Base-by-base conservation (phyloP, 2,329 filamentous ascomycete species). In the Aphanoascus verrucosus region DNA sequence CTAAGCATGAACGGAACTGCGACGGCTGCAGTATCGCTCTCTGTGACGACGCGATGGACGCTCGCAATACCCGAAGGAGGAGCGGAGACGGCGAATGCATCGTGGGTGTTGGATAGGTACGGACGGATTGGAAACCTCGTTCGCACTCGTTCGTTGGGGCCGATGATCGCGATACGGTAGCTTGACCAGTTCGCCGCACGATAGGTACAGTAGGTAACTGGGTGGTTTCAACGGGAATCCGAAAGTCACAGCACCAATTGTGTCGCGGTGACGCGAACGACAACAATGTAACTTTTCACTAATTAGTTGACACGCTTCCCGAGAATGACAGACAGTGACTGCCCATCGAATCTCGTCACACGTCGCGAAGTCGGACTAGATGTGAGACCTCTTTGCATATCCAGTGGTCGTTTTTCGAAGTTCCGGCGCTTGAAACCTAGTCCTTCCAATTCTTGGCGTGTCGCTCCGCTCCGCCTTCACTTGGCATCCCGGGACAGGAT, bases 81-180 rank as follows among this genome's bases (percentile, higher is more conserved):
- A 72, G 69, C 34, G 64, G 54, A 0, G 71, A 72, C 54, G 72
- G 72, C 9, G 69, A 55, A 45, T 69, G 64, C 69, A 72, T 72
- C 12, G 37, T 51, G 28, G 44, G n/a, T 12, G 31, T n/a, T 12
- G 15, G 12, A 48, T 20, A 14, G 11, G n/a, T 15, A 19, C 4
- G 8, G 12, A 20, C 14, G 19, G 19, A 11, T 4, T 11, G 40
- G 15, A 42, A 42, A 9, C 5, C 14, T 37, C 2, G 3, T 12
- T 37, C 35, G 12, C 35, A 37, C 40, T 20, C 40, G 17, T n/a
- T 42, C 5, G n/a, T n/a, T n/a, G 23, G 7, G 23, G 3, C 23
- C 7, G 23, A 28, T 28, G 3, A 28, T 28, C 23, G n/a, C n/a
- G n/a, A n/a, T n/a, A n/a, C n/a, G 23, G 23, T 28, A 28, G 7